These are phyloP conservation scores for Cytospora paraplurivora DNA, from an alignment of 2,329 filamentous ascomycete genomes.

Conservation along the genomic window DNA sequence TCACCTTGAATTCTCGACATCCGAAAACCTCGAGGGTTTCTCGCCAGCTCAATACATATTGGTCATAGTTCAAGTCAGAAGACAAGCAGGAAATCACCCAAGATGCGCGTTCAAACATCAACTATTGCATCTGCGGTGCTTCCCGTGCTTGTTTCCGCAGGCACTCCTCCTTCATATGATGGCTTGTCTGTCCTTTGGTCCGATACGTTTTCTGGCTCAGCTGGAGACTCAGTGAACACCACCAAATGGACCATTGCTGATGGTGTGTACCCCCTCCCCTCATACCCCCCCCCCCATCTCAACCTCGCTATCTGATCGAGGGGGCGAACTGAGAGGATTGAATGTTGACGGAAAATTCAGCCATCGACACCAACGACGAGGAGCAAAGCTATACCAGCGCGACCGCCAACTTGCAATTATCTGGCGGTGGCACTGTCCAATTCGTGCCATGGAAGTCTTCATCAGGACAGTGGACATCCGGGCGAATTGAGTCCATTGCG, in stretches of 20 bases:
- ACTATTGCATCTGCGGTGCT: slow-evolving; percentile 35
- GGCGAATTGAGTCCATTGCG: slow-evolving; percentile 53
- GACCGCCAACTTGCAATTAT: slow-evolving; percentile 52
- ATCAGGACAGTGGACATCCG: slow-evolving; percentile 53
- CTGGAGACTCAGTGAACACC: slow-evolving; percentile 39
- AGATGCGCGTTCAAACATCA: slow-evolving; percentile 30
- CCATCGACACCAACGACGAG: slow-evolving; percentile 48
- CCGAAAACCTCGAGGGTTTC: not conserved
- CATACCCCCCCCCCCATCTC: no score
- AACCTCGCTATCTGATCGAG: no score
- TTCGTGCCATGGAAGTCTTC: slow-evolving; percentile 49
- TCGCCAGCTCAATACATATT: slow-evolving; percentile 4
- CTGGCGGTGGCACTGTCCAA: slow-evolving; percentile 53
- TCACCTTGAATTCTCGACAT: slow-evolving; percentile 1
- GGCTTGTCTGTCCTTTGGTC: slow-evolving; percentile 46
- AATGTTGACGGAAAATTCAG: not conserved
- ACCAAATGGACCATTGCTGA: slow-evolving; percentile 46
- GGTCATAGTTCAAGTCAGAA: slow-evolving; percentile 13
- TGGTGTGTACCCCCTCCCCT: slow-evolving; percentile 25
- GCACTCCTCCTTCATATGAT: slow-evolving; percentile 42
- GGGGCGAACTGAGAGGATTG: no score
- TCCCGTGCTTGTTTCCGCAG: slow-evolving; percentile 40
- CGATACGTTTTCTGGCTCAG: slow-evolving; percentile 45
- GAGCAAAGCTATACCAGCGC: slow-evolving; percentile 51
- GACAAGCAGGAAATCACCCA: slow-evolving; percentile 1